Evolutionary conservation across 208 protist species (phyloP).

Genomic region (Novymonas esmeraldas): DNA sequence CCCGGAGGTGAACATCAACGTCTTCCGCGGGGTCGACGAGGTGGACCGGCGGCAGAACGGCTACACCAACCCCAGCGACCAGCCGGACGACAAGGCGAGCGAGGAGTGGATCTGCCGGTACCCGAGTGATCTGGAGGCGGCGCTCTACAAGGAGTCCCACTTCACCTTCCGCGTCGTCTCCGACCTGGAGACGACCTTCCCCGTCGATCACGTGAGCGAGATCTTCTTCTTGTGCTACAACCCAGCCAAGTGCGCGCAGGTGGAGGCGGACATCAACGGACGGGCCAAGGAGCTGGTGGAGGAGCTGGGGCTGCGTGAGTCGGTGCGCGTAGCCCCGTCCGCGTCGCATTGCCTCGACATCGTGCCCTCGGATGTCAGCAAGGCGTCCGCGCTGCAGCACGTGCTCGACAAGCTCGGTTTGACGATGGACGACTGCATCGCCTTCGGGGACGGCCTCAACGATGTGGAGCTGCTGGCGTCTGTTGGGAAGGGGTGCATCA

Average conservation of each 20-base stretch:
- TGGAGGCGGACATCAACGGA: slow-evolving; percentile 41
- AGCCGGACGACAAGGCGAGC: slow-evolving; percentile 42
- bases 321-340: slow-evolving; percentile 55
- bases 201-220: slow-evolving; percentile 58
- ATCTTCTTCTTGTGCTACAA: slow-evolving; percentile 77
- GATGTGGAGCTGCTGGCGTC: slow-evolving; percentile 63
- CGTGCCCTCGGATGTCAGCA: slow-evolving; percentile 55
- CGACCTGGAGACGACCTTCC: slow-evolving; percentile 47
- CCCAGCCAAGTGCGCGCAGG: slow-evolving; percentile 23
- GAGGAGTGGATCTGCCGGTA: slow-evolving; percentile 74
- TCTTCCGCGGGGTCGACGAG: slow-evolving; percentile 47
- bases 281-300: slow-evolving; percentile 34
- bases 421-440: slow-evolving; percentile 56
- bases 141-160: slow-evolving; percentile 48
- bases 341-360: slow-evolving; percentile 64
- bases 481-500: slow-evolving; percentile 72
- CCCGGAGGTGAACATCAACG: slow-evolving; percentile 60
- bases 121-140: slow-evolving; percentile 44
- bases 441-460: slow-evolving; percentile 78
- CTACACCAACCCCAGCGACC: slow-evolving; percentile 60
- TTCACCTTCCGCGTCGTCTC: slow-evolving; percentile 50
- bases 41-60: slow-evolving; percentile 27
- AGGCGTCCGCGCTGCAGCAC: slow-evolving; percentile 58
- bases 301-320: slow-evolving; percentile 17
- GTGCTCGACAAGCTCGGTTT: slow-evolving; percentile 54